phyloP scores from a whole-genome alignment of 2,329 filamentous ascomycete genomes.

The Trichophyton rubrum region DNA sequence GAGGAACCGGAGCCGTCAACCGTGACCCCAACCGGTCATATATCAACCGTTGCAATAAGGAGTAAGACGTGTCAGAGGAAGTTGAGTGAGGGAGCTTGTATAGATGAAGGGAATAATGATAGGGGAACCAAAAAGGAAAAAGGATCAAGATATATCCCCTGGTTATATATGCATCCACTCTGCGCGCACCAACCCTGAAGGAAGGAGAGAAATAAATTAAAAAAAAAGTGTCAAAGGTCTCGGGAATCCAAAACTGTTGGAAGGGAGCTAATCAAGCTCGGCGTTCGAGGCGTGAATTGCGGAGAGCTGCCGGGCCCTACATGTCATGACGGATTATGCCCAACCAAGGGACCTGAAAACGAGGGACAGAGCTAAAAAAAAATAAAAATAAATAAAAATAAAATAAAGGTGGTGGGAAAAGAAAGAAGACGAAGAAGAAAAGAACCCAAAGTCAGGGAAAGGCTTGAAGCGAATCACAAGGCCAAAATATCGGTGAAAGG shows the following conservation, averaged over 20 bases:
- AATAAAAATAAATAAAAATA: too few species aligned
- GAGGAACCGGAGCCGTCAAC: not conserved
- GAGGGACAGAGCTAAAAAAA: not conserved
- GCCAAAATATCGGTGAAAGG: not conserved
- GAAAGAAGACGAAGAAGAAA: not conserved
- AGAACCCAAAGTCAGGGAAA: not conserved
- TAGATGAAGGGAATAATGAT: not conserved
- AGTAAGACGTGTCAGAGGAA: not conserved
- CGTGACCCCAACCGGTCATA: not conserved
- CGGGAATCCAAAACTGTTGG: not conserved
- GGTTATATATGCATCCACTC: slow-evolving; percentile 1
- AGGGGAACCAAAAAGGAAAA: not conserved
- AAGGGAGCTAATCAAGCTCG: not conserved
- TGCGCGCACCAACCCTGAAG: not conserved
- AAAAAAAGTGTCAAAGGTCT: not conserved
- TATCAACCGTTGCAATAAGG: not conserved
- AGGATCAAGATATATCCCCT: not conserved
- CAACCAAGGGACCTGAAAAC: not conserved
- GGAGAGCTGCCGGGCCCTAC: not conserved
- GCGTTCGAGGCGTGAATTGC: not conserved
- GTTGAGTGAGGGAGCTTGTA: not conserved
- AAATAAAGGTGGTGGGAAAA: too few species aligned
- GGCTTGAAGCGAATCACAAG: slow-evolving; percentile 3
- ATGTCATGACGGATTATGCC: not conserved
- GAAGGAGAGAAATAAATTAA: not conserved